Base-by-base conservation (phyloP, 169 alveolate genomes). In the Plasmodium blacklocki region DNA sequence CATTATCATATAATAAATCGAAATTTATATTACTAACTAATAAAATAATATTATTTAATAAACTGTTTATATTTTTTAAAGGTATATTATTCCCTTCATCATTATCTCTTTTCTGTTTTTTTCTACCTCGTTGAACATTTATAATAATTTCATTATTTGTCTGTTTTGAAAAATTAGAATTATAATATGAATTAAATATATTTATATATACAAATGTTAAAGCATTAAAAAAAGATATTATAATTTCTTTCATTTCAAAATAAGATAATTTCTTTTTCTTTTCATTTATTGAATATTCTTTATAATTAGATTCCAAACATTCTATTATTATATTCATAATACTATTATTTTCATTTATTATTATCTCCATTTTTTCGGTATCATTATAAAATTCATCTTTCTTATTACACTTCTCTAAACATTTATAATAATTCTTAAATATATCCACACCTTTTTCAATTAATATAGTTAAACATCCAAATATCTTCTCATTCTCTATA, bases 361-460 rank as follows among this genome's bases (percentile, higher is more conserved):
- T 68, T 19, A 52, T 68, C 18, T 70, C 29, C 66, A 78, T 12
- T 18, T 12, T 56, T 58, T 83, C 74, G 9, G 23, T 49, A 39
- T 62, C 73, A 54, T 83, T 58, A 43, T 50, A 47, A 52, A 64
- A 23, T 39, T 63, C 85, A 56, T 83, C 58, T 14, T 83, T 32
- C 18, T 54, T 70, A 23, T 70, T 50, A 83, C 54, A 83, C 45
- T 83, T 71, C 71, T 83, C 86, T 58, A 83, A n/a, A 39, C 91
- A 83, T 21, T 83, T 83, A 56, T 58, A 83, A 83, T 68, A 83
- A 52, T 83, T 83, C 52, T 83, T 83, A 83, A 68, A 83, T 32
- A 83, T 62, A 63, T 83, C 91, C 1, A 71, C 91, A 83, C 91
- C 71, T 58, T 83, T 83, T 70, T 83, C 91, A 15, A 59, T 71